These are phyloP conservation scores for Penstemon barbatus DNA, from an alignment of 257 asterid genomes.

Conservation along the genomic window DNA sequence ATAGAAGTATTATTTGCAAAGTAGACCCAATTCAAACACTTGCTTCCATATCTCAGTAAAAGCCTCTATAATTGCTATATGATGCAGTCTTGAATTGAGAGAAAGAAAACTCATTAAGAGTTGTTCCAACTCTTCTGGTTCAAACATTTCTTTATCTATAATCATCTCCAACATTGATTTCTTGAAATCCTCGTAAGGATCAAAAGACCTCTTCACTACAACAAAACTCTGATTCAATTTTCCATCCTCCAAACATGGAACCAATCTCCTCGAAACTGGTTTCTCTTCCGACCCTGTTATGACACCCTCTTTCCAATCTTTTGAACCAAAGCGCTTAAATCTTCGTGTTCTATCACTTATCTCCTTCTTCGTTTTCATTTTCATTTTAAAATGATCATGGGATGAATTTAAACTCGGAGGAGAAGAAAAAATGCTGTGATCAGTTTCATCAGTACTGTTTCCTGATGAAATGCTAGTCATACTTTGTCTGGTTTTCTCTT, in stretches of 20 bases:
- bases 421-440: too few relatives aligned
- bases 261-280: conserved; percentile 18
- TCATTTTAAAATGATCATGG: neutral
- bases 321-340: conserved; percentile 33
- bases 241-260: conserved; percentile 28
- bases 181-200: conserved; percentile 79
- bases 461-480: conserved; percentile 34
- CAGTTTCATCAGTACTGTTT: neutral
- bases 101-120: conserved; percentile 67
- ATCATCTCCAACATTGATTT: conserved; percentile 82
- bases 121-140: conserved; percentile 57
- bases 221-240: conserved; percentile 51
- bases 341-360: conserved; percentile 27
- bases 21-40: neutral
- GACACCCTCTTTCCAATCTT: conserved; percentile 31
- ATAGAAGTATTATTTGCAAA: too few relatives aligned
- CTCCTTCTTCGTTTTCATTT: conserved; percentile 17
- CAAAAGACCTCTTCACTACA: conserved; percentile 64
- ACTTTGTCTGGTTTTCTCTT: neutral
- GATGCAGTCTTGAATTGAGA: conserved; percentile 65
- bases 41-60: conserved; percentile 62
- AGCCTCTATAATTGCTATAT: conserved; percentile 59
- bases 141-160: conserved; percentile 61
- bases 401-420: too few relatives aligned
- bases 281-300: neutral